Percentiles rank a stretch among this genome's conserved stretches.
phyloP scores from a whole-genome alignment of 202 grass and related monocot species.

The Digitaria exilis region DNA sequence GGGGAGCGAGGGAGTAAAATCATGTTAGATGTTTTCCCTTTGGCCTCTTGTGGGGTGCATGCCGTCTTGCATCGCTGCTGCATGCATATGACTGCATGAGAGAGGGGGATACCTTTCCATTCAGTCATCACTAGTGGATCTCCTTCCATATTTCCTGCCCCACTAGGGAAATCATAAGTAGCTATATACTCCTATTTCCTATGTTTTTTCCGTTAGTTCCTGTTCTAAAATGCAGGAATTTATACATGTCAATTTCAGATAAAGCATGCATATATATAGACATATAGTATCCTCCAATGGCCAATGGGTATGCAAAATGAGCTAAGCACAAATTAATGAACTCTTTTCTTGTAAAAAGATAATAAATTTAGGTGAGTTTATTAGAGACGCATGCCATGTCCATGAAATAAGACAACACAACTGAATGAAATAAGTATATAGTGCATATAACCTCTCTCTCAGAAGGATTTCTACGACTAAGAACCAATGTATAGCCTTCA shows the following conservation, averaged over 20 bases:
- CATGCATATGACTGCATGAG: conserved; percentile 35
- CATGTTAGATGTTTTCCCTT: conserved; percentile 39
- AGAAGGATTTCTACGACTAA: background rate
- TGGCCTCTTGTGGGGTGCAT: conserved; percentile 49
- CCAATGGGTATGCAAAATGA: background rate
- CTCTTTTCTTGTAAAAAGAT: background rate
- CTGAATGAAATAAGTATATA: background rate
- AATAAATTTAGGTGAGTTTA: background rate
- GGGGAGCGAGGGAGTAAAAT: conserved; percentile 43
- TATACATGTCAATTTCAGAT: background rate
- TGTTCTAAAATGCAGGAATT: background rate
- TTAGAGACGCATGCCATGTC: background rate
- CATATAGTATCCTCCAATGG: background rate
- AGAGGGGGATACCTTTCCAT: conserved; percentile 16
- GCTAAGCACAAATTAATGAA: background rate
- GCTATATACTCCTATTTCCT: background rate
- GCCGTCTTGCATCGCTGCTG: background rate
- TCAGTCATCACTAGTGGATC: conserved; percentile 42
- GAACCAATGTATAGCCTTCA: background rate
- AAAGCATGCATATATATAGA: background rate
- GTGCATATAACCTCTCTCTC: background rate
- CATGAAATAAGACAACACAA: background rate
- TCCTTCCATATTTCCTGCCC: conserved; percentile 33
- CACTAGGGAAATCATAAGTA: conserved; percentile 18
- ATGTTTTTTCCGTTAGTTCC: background rate